Percentiles rank a stretch among this genome's conserved stretches.
These are phyloP conservation scores for Symmetrospora coprosmae DNA, from an alignment of 768 basidiomycete genomes.

Conservation along the genomic window DNA sequence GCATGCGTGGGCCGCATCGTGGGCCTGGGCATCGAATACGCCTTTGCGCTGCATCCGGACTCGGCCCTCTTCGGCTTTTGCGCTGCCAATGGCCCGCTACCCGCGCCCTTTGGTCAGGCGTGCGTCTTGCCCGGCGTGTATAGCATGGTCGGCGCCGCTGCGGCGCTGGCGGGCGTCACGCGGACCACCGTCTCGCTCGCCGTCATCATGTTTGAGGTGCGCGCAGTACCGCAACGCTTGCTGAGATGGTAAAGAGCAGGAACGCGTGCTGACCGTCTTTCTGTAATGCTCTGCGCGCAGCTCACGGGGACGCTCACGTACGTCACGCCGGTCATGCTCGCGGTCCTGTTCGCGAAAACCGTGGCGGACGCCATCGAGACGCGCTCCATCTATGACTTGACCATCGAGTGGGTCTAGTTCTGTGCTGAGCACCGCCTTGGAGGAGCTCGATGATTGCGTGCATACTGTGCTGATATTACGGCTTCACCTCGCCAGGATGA, in stretches of 20 bases:
- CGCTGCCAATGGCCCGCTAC: constrained; percentile 44
- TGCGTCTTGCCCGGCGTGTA: constrained; percentile 67
- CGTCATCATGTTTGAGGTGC: constrained; percentile 77
- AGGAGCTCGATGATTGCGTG: no score
- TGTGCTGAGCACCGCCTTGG: background rate
- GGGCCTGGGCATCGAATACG: constrained; percentile 64
- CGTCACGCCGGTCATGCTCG: constrained; percentile 73
- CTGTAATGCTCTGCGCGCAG: background rate
- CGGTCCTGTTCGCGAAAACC: constrained; percentile 73
- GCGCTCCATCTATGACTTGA: constrained; percentile 92
- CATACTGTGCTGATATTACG: no score
- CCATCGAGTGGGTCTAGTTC: constrained; percentile 52
- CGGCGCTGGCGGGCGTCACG: constrained; percentile 86
- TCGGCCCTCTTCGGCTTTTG: constrained; percentile 54
- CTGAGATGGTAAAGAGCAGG: background rate
- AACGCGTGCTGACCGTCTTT: background rate
- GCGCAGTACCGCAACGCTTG: background rate
- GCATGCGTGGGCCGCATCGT: constrained; percentile 81
- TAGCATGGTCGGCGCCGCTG: constrained; percentile 60
- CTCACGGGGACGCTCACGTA: constrained; percentile 84
- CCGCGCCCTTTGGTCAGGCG: constrained; percentile 29
- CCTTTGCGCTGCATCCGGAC: constrained; percentile 52
- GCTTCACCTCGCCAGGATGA: constrained; percentile 42
- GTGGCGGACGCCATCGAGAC: constrained; percentile 76
- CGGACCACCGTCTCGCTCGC: constrained; percentile 83